Conservation (phyloP, 805 yeast genomes). For the Yamadazyma ubonensis region DNA sequence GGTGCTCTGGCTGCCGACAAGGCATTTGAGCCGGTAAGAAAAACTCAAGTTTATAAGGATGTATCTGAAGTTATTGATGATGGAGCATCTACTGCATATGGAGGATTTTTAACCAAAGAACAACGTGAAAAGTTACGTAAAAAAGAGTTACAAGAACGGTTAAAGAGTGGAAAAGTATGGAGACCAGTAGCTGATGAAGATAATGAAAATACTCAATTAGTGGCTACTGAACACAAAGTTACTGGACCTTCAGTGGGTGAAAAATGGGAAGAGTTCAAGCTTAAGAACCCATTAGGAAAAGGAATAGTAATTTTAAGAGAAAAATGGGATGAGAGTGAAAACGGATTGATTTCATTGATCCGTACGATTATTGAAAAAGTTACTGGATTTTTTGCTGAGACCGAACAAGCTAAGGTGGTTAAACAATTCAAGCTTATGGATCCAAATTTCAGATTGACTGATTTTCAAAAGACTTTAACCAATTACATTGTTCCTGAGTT, state of each 20-base stretch:
- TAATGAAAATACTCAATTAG: slow-evolving; percentile 78
- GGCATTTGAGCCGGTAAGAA: slow-evolving; percentile 88
- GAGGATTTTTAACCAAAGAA: slow-evolving; percentile 87
- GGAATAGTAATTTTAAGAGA: slow-evolving; percentile 57
- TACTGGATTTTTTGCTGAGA: slow-evolving; percentile 90
- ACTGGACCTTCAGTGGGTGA: slow-evolving; percentile 67
- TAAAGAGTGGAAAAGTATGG: slow-evolving; percentile 65
- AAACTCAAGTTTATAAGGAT: slow-evolving; percentile 86
- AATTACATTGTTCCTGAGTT: slow-evolving; percentile 94
- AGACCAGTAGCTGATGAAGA: slow-evolving; percentile 39
- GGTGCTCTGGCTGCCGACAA: slow-evolving; percentile 87
- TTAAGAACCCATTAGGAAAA: slow-evolving; percentile 69
- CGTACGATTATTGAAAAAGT: slow-evolving; percentile 79
- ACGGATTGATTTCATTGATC: slow-evolving; percentile 77
- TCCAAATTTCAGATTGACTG: slow-evolving; percentile 78
- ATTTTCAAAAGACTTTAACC: slow-evolving; percentile 78
- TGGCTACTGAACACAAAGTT: slow-evolving; percentile 77
- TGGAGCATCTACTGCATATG: slow-evolving; percentile 85
- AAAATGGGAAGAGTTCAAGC: slow-evolving; percentile 63
- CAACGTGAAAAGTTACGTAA: slow-evolving; percentile 69
- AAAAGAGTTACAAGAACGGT: slow-evolving; percentile 49
- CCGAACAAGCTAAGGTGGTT: slow-evolving; percentile 92
- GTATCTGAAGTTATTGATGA: slow-evolving; percentile 87
- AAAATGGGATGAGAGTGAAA: slow-evolving; percentile 91
- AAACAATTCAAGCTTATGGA: slow-evolving; percentile 85